Percentiles rank a stretch among this genome's conserved stretches.
Evolutionary conservation across 2,329 filamentous ascomycete species (phyloP).

Genomic region (Golovinomyces cichoracearum): DNA sequence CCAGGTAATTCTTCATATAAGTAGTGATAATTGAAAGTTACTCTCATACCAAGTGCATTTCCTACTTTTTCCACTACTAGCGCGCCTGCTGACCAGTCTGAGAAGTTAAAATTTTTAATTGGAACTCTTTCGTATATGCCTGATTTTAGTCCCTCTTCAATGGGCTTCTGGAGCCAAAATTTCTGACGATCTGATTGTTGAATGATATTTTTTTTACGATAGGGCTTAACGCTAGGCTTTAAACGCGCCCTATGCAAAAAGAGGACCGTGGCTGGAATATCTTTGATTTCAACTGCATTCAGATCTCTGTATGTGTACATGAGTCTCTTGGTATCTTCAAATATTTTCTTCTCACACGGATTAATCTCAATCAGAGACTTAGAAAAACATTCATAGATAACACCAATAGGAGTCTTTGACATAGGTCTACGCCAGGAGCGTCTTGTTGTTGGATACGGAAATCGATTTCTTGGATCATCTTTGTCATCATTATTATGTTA

Average conservation of each 20-base stretch:
- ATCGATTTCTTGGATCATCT: neutral
- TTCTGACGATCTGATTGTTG: slow-evolving; percentile 1
- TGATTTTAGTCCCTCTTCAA: neutral
- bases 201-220: neutral
- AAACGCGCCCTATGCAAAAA: neutral
- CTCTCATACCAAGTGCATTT: neutral
- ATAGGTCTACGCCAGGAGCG: neutral
- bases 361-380: neutral
- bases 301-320: slow-evolving; percentile 1
- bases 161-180: slow-evolving; percentile 1
- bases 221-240: neutral
- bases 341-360: neutral
- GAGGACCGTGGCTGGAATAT: neutral
- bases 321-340: neutral
- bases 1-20: neutral
- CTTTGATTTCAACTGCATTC: neutral
- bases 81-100: neutral
- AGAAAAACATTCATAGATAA: neutral
- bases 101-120: slow-evolving; percentile 1
- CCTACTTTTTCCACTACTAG: neutral
- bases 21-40: slow-evolving; percentile 3
- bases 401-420: neutral
- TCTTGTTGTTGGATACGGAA: neutral
- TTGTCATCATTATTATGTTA: neutral
- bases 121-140: slow-evolving; percentile 1